Base-by-base conservation (phyloP, 1,284 basidiomycete species). In the Hemileia vastatrix region DNA sequence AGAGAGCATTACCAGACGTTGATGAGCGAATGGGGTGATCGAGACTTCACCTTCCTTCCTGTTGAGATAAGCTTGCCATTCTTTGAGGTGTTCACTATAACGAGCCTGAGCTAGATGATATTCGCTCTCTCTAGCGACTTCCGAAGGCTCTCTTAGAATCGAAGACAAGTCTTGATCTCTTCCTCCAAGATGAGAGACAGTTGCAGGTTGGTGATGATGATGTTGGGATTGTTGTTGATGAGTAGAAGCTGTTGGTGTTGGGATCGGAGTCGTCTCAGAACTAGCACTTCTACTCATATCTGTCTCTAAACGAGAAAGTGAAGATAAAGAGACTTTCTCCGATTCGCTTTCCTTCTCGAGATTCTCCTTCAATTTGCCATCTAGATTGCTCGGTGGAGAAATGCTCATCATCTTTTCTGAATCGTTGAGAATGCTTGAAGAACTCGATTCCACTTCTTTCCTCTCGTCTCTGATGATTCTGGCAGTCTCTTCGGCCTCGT, bases 1-100 rank as follows among this genome's bases (percentile, higher is more conserved):
- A 68, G 86, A 83, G 78, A 86, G 83, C 9, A 90, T 72, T 68
- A 81, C 83, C 75, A 97, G 86, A 69, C 85, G 84, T 72, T 97
- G 94, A 72, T 94, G 96, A 73, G 91, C 88, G 75, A 93, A 90
- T 32, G 94, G 88, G 43, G 88, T n/a, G n/a, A n/a, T n/a, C n/a
- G n/a, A 82, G 68, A 95, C 86, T 68, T 88, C 86, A 70, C 90
- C 87, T 4, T 79, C 76, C 75, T 90, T 87, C 76, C 88, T 85
- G 54, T 86, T 82, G 11, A 88, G 78, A 72, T 94, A 94, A 86
- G 88, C 92, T 71, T 90, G 86, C 91, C 92, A 96, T n/a, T 91
- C 83, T 52, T 86, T 84, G 44, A 88, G 81, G 67, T 90, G 86
- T 69, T 93, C 88, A 64, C 86, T 83, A 65, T 93, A 87, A 64